Conservation (phyloP, 2,329 filamentous ascomycete genomes). For the Colletotrichum filicis region DNA sequence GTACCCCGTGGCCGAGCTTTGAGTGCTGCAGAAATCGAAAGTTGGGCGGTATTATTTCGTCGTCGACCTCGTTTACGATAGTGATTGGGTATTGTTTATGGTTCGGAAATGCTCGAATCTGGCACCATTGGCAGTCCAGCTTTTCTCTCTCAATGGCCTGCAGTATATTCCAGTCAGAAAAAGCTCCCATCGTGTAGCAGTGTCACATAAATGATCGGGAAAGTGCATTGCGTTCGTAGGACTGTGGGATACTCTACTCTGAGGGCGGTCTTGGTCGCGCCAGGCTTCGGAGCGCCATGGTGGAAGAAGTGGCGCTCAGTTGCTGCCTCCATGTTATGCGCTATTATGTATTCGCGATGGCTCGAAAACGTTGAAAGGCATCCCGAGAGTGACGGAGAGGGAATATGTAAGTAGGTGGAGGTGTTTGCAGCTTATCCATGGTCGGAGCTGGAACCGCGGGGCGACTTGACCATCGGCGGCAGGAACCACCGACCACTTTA, state of each 20-base stretch:
- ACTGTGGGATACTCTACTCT: constrained; percentile 30
- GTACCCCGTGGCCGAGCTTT: constrained; percentile 69
- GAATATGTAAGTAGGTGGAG: background rate
- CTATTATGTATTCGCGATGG: background rate
- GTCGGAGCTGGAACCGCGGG: background rate
- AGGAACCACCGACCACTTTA: constrained; percentile 27
- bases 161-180: constrained; percentile 19
- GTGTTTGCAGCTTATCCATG: background rate
- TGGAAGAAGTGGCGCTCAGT: constrained; percentile 61
- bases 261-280: background rate
- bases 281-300: constrained; percentile 47
- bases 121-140: constrained; percentile 68
- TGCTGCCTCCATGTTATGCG: constrained; percentile 55
- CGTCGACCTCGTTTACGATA: constrained; percentile 72
- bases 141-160: constrained; percentile 52
- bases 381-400: background rate
- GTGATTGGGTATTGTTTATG: constrained; percentile 64
- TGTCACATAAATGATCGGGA: background rate
- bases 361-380: background rate
- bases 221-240: background rate
- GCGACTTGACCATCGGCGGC: background rate
- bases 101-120: constrained; percentile 65
- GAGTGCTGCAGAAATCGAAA: constrained; percentile 78
- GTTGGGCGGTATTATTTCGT: constrained; percentile 64
- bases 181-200: background rate